A percentile compares a stretch with the other conserved stretches of the same genome.
Evolutionary conservation across 1,139 yeast genomes (phyloP).

Genomic region (Groenewaldozyma auringiensis): DNA sequence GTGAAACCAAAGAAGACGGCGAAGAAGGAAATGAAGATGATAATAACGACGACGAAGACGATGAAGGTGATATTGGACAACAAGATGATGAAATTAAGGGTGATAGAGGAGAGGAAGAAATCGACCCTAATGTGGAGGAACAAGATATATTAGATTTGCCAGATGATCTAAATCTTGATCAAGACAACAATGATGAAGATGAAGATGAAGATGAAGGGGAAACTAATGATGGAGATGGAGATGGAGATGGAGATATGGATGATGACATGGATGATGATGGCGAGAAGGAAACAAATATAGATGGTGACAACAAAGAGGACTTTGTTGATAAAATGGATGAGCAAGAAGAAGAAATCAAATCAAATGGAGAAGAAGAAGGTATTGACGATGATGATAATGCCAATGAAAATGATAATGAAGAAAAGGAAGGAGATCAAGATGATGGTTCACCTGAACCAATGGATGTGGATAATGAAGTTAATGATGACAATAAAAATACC

Average conservation of each 20-base stretch:
- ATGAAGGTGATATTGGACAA: conserved; percentile 67
- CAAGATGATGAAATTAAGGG: conserved; percentile 80
- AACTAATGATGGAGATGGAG: conserved; percentile 21
- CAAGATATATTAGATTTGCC: conserved; percentile 34
- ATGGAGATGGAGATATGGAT: conserved; percentile 27
- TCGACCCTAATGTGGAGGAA: conserved; percentile 32
- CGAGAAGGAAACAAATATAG: conserved; percentile 53
- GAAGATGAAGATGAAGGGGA: conserved; percentile 29
- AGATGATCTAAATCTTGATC: conserved; percentile 28
- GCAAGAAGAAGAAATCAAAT: conserved; percentile 54
- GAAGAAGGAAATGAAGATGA: conserved; percentile 30
- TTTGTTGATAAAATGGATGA: conserved; percentile 57
- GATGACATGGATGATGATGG: conserved; percentile 42
- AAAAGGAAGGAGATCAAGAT: conserved; percentile 61
- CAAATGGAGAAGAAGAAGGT: conserved; percentile 74
- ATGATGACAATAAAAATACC: conserved; percentile 12
- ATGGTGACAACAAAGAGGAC: conserved; percentile 48
- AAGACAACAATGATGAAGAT: conserved; percentile 26
- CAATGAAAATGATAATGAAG: conserved; percentile 48
- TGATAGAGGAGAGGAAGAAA: conserved; percentile 55
- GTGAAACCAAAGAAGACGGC: conserved; percentile 27
- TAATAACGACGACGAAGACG: conserved; percentile 38
- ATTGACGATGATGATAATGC: conserved; percentile 60
- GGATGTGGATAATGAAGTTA: conserved; percentile 26
- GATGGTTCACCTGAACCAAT: conserved; percentile 16